Conservation (phyloP, 345 rosid genomes). For the Citrus mangshanensis region DNA sequence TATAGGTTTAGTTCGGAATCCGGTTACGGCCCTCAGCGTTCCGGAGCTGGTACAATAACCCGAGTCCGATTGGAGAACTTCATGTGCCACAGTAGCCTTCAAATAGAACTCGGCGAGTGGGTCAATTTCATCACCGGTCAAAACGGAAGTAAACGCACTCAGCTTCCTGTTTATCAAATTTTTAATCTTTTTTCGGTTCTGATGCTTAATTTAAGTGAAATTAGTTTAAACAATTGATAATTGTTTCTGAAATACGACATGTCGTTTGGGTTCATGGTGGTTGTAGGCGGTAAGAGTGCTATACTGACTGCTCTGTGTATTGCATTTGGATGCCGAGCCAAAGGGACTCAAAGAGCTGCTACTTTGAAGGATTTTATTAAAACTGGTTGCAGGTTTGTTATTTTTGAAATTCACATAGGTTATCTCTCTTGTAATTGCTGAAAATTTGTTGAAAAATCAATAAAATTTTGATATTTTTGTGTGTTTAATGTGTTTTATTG, state of each 20-base stretch:
- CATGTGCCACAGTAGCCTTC: slow-evolving; percentile 85
- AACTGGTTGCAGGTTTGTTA: slow-evolving; percentile 79
- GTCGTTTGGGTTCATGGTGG: not conserved
- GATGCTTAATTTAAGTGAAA: not conserved
- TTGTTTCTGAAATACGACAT: not conserved
- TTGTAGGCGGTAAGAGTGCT: slow-evolving; percentile 90
- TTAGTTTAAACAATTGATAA: not conserved
- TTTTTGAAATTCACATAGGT: not conserved
- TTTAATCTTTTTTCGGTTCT: not conserved
- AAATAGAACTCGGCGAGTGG: slow-evolving; percentile 79
- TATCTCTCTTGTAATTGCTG: not conserved
- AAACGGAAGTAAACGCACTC: slow-evolving; percentile 65
- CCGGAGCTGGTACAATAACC: slow-evolving; percentile 67
- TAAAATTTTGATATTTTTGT: not conserved
- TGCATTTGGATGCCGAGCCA: slow-evolving; percentile 91
- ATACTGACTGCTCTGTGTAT: slow-evolving; percentile 84
- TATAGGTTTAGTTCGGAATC: slow-evolving; percentile 28
- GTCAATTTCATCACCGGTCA: slow-evolving; percentile 96
- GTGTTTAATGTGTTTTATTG: not conserved
- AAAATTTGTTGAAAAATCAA: not conserved
- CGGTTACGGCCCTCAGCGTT: slow-evolving; percentile 26
- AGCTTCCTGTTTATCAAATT: not conserved
- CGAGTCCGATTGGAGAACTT: slow-evolving; percentile 81
- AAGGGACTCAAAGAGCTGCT: slow-evolving; percentile 84
- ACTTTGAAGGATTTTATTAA: slow-evolving; percentile 81